Evolutionary conservation across 208 protist species (phyloP).

Genomic region (Leishmania tarentolae): DNA sequence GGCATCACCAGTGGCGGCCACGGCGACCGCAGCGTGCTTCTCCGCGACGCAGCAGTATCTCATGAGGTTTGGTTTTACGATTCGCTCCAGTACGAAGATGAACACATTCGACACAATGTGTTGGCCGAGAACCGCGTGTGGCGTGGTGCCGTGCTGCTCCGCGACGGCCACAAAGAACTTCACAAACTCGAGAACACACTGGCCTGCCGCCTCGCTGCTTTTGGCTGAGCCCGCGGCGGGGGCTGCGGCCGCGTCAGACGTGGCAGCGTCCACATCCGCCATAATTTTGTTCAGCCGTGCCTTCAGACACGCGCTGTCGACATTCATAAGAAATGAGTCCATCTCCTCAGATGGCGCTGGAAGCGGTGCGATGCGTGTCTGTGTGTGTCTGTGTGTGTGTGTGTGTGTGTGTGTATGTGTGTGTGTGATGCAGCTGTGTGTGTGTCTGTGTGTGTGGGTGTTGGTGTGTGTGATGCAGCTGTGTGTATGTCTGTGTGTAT

Average conservation of each 20-base stretch:
- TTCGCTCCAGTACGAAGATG: constrained; percentile 56
- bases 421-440: too few species aligned
- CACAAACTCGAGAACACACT: constrained; percentile 46
- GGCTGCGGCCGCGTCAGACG: background rate
- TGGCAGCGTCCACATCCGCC: constrained; percentile 16
- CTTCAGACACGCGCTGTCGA: constrained; percentile 20
- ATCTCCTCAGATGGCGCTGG: background rate
- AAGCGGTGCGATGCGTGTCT: background rate
- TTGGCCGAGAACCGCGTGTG: constrained; percentile 66
- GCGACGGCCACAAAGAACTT: constrained; percentile 44
- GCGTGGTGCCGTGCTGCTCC: constrained; percentile 45
- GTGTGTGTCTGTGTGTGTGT: background rate
- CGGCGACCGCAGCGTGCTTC: constrained; percentile 11
- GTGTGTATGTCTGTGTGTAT: background rate
- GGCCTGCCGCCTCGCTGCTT: constrained; percentile 39
- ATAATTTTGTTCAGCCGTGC: constrained; percentile 32
- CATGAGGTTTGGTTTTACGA: constrained; percentile 61
- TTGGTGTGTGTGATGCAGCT: background rate
- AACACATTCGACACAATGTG: constrained; percentile 80
- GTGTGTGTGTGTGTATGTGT: background rate
- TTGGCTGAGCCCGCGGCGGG: constrained; percentile 1
- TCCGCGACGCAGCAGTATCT: constrained; percentile 40
- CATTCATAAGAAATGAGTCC: constrained; percentile 27
- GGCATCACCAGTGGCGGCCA: background rate
- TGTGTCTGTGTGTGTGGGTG: background rate